Evolutionary conservation across 139 green algal genomes (phyloP).

Genomic region (Micractinium conductrix): DNA sequence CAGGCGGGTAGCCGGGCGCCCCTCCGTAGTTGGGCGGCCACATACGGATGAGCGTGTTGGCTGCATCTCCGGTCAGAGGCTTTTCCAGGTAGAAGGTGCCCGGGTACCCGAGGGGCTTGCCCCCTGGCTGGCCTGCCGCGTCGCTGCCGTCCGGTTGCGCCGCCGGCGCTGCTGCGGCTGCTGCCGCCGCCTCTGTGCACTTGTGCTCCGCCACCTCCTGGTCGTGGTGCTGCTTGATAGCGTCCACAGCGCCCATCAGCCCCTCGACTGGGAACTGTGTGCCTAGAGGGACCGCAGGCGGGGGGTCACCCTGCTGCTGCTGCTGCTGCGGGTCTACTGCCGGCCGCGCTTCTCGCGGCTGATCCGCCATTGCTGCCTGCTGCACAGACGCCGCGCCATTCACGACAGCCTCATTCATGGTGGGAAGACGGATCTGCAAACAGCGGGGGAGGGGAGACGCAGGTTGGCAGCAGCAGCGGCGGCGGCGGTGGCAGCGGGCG

Average conservation of each 20-base stretch:
- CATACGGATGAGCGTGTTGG: slow-evolving; percentile 14
- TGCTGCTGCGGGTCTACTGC: not conserved
- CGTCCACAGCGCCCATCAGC: slow-evolving; percentile 26
- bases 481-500: not conserved
- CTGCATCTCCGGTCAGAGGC: not conserved
- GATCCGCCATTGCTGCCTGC: not conserved
- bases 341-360: too few relatives aligned
- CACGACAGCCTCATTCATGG: too few relatives aligned
- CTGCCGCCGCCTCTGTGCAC: too few relatives aligned
- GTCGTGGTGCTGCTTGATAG: not conserved
- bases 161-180: not conserved
- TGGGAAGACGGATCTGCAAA: too few relatives aligned
- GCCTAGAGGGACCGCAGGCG: not conserved
- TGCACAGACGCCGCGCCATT: too few relatives aligned
- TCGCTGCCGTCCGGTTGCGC: not conserved
- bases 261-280: not conserved
- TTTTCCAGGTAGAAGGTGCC: slow-evolving; percentile 28
- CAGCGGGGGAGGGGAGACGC: too few relatives aligned
- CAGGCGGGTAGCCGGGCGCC: not conserved
- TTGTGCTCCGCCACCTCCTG: slow-evolving; percentile 11
- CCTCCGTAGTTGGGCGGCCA: not conserved
- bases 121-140: not conserved
- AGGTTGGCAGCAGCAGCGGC: not conserved
- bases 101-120: slow-evolving; percentile 24
- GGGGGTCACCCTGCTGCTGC: not conserved